Evolutionary conservation across 2,329 filamentous ascomycete genomes (phyloP), one percentile per base, ranked within the genome.

Genomic region (Dactylonectria estremocensis): DNA sequence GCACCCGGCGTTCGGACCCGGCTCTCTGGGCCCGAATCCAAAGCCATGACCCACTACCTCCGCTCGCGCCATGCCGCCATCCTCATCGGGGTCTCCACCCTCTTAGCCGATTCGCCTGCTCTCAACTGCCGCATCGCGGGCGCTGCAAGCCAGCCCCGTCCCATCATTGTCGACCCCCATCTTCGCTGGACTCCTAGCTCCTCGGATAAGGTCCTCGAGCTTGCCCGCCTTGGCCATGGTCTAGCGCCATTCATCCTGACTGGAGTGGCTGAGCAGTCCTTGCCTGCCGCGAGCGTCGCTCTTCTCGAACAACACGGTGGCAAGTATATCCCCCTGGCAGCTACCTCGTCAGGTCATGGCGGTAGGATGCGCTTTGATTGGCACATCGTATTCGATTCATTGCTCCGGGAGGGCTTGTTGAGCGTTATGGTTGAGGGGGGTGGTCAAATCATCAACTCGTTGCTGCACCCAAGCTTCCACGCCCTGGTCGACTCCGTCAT

Each of bases 371-470:
- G 85, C 62, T 86, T 92, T 69, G 80, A 84, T 18, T 97, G 94
- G 94, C 79, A 80, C 11, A 84, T 86, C 46, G 87, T 97, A 16
- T 81, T 97, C 33, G 80, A 80, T 18, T 82, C 84, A 3, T 79
- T 97, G n/a, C 71, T 74, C 37, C 78, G 77, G 1, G 85, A 92
- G 72, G 90, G 90, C 1, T 82, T 97, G 50, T 80, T 82, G 59
- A 97, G 94, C 77, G 85, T 98, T 65, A 98, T 98, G 95, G 87
- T 98, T 55, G 95, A 98, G 80, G 95, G 95, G 0, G 95, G 95
- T 11, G 95, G 89, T 0, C 84, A 86, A 11, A 90, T 98, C 37
- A 94, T 98, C 77, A 97, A 96, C 77, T 89, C 92, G 43, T 82
- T 98, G 18, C 85, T 98, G n/a, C 84, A 87, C 45, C 85, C 88